These are phyloP conservation scores for Hortiboletus campestris DNA, from an alignment of 768 basidiomycete species.

Conservation along the genomic window DNA sequence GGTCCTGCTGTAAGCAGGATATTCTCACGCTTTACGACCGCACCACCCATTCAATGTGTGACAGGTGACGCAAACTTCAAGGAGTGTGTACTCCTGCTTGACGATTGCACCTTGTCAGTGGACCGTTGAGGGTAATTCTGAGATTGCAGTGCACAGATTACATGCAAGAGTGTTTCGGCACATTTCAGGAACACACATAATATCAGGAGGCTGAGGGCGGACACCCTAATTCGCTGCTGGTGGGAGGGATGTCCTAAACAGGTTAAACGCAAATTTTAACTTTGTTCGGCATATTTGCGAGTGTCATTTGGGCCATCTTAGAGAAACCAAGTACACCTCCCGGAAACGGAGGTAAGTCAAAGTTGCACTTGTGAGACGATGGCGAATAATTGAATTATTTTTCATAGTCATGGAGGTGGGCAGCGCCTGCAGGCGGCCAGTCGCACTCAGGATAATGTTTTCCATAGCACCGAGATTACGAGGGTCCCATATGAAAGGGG, in stretches of 20 bases:
- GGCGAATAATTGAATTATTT: not conserved
- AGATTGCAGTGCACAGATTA: not conserved
- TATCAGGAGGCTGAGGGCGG: not conserved
- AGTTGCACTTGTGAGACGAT: not conserved
- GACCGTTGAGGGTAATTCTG: not conserved
- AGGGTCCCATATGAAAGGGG: too few species aligned
- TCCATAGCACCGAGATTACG: too few species aligned
- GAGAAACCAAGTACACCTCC: not conserved
- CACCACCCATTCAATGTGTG: too few species aligned
- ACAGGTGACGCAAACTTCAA: too few species aligned
- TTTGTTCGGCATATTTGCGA: not conserved
- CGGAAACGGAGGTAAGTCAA: not conserved
- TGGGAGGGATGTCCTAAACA: not conserved
- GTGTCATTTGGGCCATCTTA: not conserved
- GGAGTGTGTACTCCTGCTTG: not conserved
- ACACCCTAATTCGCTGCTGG: accelerated
- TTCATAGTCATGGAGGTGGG: too few species aligned
- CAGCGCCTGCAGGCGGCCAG: too few species aligned
- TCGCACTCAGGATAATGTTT: too few species aligned
- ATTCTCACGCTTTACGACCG: too few species aligned
- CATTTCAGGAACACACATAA: not conserved
- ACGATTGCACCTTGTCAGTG: not conserved
- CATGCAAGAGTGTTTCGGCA: not conserved
- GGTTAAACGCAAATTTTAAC: not conserved
- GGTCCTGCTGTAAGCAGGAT: not conserved